These are phyloP conservation scores for Eucommia ulmoides DNA, from an alignment of 257 asterid genomes.

Conservation along the genomic window DNA sequence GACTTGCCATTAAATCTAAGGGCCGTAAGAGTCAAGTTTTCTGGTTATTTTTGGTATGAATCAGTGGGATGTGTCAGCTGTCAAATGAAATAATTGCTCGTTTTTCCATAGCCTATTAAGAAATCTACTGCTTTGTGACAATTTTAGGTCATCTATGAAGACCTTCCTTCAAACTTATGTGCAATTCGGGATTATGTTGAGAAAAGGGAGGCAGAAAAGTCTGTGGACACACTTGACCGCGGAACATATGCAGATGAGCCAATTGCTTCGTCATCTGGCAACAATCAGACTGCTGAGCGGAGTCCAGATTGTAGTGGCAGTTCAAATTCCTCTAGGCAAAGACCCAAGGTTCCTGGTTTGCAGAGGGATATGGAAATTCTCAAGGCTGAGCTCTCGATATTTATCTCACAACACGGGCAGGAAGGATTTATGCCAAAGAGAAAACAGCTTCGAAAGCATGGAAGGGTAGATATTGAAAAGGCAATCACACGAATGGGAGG, in stretches of 20 bases:
- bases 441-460: conserved; percentile 71
- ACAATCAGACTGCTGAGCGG: conserved; percentile 12
- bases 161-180: conserved; percentile 92
- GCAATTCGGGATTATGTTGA: conserved; percentile 84
- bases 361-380: conserved; percentile 84
- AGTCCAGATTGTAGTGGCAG: conserved; percentile 20
- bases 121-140: not conserved
- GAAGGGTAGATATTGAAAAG: conserved; percentile 86
- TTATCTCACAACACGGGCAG: conserved; percentile 77
- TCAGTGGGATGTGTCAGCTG: too few relatives aligned
- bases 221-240: conserved; percentile 9
- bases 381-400: conserved; percentile 63
- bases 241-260: conserved; percentile 17
- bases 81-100: too few relatives aligned
- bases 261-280: conserved; percentile 12
- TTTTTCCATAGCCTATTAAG: not conserved
- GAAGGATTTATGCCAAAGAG: conserved; percentile 99
- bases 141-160: conserved; percentile 82
- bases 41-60: too few relatives aligned
- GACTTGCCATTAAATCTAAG: too few relatives aligned
- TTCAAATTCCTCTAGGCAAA: conserved; percentile 34
- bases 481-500: conserved; percentile 92
- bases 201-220: conserved; percentile 24
- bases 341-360: conserved; percentile 77
- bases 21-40: too few relatives aligned